Conservation (phyloP, 192 early-diverging fungal genomes). For the Geranomyces michiganensis region DNA sequence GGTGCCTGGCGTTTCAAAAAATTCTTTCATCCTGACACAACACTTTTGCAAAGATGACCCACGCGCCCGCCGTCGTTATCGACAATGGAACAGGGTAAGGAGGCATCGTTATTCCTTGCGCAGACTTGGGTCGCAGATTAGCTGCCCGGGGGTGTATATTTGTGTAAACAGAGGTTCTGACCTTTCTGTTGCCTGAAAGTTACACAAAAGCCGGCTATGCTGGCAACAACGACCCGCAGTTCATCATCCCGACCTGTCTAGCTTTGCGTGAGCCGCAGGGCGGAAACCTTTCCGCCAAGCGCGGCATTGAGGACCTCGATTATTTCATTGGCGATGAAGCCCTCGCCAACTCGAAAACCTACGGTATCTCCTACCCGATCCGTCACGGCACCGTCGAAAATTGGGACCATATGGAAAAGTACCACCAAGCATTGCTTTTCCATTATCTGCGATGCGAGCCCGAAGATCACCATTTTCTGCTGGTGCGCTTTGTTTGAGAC, state of each 20-base stretch:
- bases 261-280: slow-evolving; percentile 68
- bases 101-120: not conserved
- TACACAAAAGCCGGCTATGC: slow-evolving; percentile 98
- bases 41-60: not conserved
- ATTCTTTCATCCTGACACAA: not conserved
- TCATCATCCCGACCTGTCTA: slow-evolving; percentile 95
- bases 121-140: too few species aligned
- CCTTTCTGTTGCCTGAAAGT: slow-evolving; percentile 43
- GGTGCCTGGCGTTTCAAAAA: too few species aligned
- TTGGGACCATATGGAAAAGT: slow-evolving; percentile 99
- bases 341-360: slow-evolving; percentile 83
- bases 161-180: too few species aligned
- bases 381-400: slow-evolving; percentile 98
- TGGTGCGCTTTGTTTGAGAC: slow-evolving; percentile 73
- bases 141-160: too few species aligned
- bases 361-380: slow-evolving; percentile 88
- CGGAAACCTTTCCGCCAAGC: slow-evolving; percentile 86
- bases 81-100: slow-evolving; percentile 97
- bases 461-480: slow-evolving; percentile 95
- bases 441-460: slow-evolving; percentile 98
- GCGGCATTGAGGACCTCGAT: slow-evolving; percentile 96
- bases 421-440: slow-evolving; percentile 98
- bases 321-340: slow-evolving; percentile 98
- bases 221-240: slow-evolving; percentile 97
- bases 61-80: slow-evolving; percentile 77